Conservation (phyloP, 495 filamentous ascomycete genomes). For the Neurospora tetraspora region DNA sequence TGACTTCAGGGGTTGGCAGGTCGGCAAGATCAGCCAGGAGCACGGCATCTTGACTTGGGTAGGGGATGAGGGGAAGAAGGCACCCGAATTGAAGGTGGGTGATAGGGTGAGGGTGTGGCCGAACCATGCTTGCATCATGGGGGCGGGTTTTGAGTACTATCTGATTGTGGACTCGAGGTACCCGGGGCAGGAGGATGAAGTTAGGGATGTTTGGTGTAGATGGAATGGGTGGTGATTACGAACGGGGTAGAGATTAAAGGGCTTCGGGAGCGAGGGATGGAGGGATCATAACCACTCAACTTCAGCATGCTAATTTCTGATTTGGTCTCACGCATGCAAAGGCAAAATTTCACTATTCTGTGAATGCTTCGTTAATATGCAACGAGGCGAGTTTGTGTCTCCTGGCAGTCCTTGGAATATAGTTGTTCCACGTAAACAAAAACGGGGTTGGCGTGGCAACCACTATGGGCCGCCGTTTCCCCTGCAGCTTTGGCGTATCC, state of each 20-base stretch:
- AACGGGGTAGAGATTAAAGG: background rate
- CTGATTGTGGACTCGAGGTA: constrained; percentile 59
- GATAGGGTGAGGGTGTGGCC: constrained; percentile 65
- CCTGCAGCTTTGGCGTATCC: background rate
- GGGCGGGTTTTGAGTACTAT: constrained; percentile 64
- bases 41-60: constrained; percentile 51
- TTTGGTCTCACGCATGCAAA: background rate
- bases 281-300: background rate
- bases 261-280: background rate
- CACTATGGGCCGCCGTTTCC: background rate
- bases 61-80: constrained; percentile 20
- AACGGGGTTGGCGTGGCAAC: background rate
- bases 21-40: constrained; percentile 54
- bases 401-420: background rate
- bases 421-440: background rate
- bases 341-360: background rate
- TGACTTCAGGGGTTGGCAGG: constrained; percentile 46
- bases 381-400: background rate
- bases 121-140: constrained; percentile 78
- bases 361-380: background rate
- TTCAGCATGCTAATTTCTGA: background rate
- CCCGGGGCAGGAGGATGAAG: constrained; percentile 40
- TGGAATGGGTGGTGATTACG: constrained; percentile 46
- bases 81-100: constrained; percentile 46
- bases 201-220: constrained; percentile 62